A percentile compares a stretch with the other conserved stretches of the same genome.
Conservation (phyloP, 805 yeast genomes). For the Candida namnaoensis region DNA sequence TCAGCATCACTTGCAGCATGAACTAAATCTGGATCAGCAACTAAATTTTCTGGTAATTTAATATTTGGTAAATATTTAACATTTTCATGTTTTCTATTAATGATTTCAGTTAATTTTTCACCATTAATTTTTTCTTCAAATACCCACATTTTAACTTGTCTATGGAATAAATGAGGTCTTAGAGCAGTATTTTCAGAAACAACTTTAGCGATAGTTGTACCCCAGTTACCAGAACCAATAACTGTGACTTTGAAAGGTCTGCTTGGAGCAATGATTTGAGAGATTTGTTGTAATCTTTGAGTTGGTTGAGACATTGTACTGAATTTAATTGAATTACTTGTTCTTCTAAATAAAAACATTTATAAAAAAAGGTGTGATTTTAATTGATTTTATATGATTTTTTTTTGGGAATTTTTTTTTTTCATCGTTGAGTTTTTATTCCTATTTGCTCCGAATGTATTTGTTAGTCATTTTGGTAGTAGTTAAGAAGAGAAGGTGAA, state of each 20-base stretch:
- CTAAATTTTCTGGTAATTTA: slow-evolving; percentile 74
- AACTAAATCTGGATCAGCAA: slow-evolving; percentile 79
- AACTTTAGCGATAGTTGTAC: slow-evolving; percentile 94
- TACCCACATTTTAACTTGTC: slow-evolving; percentile 93
- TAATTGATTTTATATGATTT: too few relatives aligned
- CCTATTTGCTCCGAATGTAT: too few relatives aligned
- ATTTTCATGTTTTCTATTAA: slow-evolving; percentile 85
- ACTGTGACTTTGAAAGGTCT: slow-evolving; percentile 53
- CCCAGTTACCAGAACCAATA: slow-evolving; percentile 98
- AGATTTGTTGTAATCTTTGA: slow-evolving; percentile 77
- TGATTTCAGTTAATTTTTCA: slow-evolving; percentile 69
- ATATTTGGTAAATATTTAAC: slow-evolving; percentile 92
- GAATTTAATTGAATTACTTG: not conserved
- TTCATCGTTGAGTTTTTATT: too few relatives aligned
- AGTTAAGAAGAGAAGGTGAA: too few relatives aligned
- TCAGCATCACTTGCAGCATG: slow-evolving; percentile 77
- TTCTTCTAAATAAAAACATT: not conserved
- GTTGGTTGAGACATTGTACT: slow-evolving; percentile 78
- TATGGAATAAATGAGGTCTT: slow-evolving; percentile 64
- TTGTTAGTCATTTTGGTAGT: too few relatives aligned
- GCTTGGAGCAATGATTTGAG: slow-evolving; percentile 37
- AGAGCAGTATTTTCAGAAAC: slow-evolving; percentile 79
- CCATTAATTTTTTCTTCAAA: slow-evolving; percentile 80
- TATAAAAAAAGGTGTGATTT: too few relatives aligned
- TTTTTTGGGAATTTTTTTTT: too few relatives aligned